Percentiles rank a stretch among this genome's conserved stretches.
These are phyloP conservation scores for Tolypocladium nubicola DNA, from an alignment of 2,329 filamentous ascomycete species.

Conservation along the genomic window DNA sequence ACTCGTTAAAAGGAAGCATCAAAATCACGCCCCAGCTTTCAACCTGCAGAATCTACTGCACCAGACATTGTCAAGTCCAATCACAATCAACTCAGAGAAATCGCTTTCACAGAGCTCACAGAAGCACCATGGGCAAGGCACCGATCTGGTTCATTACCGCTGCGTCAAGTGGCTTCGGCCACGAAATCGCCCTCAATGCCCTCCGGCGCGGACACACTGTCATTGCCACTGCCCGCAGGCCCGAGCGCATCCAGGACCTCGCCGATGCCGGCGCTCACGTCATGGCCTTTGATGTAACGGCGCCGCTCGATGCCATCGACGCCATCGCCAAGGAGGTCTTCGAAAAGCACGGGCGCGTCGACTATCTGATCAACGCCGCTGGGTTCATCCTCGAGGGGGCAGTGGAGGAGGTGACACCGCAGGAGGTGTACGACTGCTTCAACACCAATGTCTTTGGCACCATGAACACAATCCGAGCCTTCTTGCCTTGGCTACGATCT, in stretches of 20 bases:
- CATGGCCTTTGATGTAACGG: slow-evolving; percentile 36
- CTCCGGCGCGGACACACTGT: slow-evolving; percentile 36
- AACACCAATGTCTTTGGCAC: slow-evolving; percentile 44
- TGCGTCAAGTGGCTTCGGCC: slow-evolving; percentile 40
- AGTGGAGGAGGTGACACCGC: slow-evolving; percentile 26
- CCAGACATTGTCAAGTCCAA: no score
- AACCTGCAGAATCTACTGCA: no score
- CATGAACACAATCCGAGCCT: slow-evolving; percentile 35
- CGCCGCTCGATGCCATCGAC: slow-evolving; percentile 23
- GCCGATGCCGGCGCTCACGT: slow-evolving; percentile 29
- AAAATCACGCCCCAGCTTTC: no score
- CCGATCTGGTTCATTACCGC: slow-evolving; percentile 44
- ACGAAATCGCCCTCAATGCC: slow-evolving; percentile 29
- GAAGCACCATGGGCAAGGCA: slow-evolving; percentile 12
- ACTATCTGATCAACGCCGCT: slow-evolving; percentile 37
- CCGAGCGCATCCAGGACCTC: slow-evolving; percentile 28
- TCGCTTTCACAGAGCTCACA: slow-evolving; percentile 6
- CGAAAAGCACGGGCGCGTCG: slow-evolving; percentile 25
- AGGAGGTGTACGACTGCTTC: slow-evolving; percentile 28
- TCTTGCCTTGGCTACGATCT: slow-evolving; percentile 34
- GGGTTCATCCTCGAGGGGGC: slow-evolving; percentile 33
- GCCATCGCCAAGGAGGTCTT: slow-evolving; percentile 21
- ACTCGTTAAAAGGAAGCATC: no score
- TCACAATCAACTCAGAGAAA: no score
- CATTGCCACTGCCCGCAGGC: slow-evolving; percentile 36